Evolutionary conservation across 768 basidiomycete species (phyloP), one percentile per base, ranked within the genome.

Genomic region (Boletus pseudopeckii): DNA sequence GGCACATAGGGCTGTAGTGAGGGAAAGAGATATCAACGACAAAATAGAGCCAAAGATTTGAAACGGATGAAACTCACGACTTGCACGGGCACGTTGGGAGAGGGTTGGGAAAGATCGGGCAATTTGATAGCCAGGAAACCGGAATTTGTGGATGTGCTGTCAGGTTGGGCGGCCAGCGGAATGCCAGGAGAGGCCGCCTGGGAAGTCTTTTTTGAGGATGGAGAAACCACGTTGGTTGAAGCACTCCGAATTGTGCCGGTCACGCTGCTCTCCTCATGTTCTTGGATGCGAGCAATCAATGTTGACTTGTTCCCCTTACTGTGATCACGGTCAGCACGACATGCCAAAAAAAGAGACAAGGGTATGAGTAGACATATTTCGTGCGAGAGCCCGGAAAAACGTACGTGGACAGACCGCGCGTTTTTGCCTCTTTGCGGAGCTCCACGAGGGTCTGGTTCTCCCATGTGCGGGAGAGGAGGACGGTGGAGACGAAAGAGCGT

Each of bases 231-330:
- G 42, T 42, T 56, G 45, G 51, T 65, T 48, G 72, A 68, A 38
- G 66, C 62, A 18, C 60, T 63, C 43, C 66, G 61, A 24, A 65
- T 62, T 6, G 45, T 65, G 58, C 43, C 65, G 54, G 67, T 34
- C 33, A 61, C 30, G 37, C 55, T 67, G 48, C 57, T 60, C 32
- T 72, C 66, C 41, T 85, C 82, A 45, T 78, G 72, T 60, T 81
- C 74, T 56, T 79, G 74, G 45, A 88, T 72, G 50, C 83, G 79
- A 37, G 77, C 62, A 54, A 85, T 73, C 30, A 88, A 68, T 4
- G 73, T 74, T 4, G 80, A 71, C 67, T 87, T 88, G 67, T 75
- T 82, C 3, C 85, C 85, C 56, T 72, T 77, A 24, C 85, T 87
- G 30, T 42, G 36, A 28, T 13, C 7, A 22, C 4, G 13, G 45